Evolutionary conservation across 2,329 filamentous ascomycete genomes (phyloP).

Genomic region (Taxawa tesnikishii): DNA sequence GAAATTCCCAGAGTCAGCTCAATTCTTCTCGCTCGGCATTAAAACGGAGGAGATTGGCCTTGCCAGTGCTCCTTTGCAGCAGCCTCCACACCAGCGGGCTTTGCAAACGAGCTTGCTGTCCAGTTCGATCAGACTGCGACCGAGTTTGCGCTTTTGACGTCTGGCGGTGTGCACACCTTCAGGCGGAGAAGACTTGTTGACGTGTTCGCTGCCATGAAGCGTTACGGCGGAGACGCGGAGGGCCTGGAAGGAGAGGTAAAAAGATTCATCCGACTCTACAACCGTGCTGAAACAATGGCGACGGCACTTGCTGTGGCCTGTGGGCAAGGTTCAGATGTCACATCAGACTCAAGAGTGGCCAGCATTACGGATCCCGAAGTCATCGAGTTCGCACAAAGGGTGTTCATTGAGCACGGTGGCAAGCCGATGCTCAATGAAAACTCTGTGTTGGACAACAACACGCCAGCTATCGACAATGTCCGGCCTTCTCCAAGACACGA

Average conservation of each 20-base stretch:
- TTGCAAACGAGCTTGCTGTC: slow-evolving; percentile 91
- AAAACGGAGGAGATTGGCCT: slow-evolving; percentile 68
- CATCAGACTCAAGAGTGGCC: slow-evolving; percentile 55
- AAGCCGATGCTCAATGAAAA: slow-evolving; percentile 77
- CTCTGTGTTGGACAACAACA: slow-evolving; percentile 44
- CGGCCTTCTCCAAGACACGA: slow-evolving; percentile 80
- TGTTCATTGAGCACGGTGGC: slow-evolving; percentile 87
- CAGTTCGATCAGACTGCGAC: slow-evolving; percentile 76
- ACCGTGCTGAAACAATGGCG: slow-evolving; percentile 76
- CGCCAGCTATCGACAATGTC: slow-evolving; percentile 67
- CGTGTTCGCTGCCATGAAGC: slow-evolving; percentile 74
- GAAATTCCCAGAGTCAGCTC: slow-evolving; percentile 66
- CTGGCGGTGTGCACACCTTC: slow-evolving; percentile 77
- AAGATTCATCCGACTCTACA: slow-evolving; percentile 75
- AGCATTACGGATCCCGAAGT: slow-evolving; percentile 71
- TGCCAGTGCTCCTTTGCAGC: slow-evolving; percentile 63
- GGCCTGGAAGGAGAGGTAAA: slow-evolving; percentile 71
- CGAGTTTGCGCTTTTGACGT: slow-evolving; percentile 85
- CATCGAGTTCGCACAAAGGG: slow-evolving; percentile 69
- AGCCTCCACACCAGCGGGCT: slow-evolving; percentile 57
- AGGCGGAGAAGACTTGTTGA: slow-evolving; percentile 78
- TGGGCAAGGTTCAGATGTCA: slow-evolving; percentile 77
- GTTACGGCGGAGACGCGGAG: slow-evolving; percentile 61
- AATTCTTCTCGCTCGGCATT: slow-evolving; percentile 65
- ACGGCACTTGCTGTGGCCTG: slow-evolving; percentile 90